phyloP scores from a whole-genome alignment of 805 yeast genomes.

The Ogataea ramenticola region DNA sequence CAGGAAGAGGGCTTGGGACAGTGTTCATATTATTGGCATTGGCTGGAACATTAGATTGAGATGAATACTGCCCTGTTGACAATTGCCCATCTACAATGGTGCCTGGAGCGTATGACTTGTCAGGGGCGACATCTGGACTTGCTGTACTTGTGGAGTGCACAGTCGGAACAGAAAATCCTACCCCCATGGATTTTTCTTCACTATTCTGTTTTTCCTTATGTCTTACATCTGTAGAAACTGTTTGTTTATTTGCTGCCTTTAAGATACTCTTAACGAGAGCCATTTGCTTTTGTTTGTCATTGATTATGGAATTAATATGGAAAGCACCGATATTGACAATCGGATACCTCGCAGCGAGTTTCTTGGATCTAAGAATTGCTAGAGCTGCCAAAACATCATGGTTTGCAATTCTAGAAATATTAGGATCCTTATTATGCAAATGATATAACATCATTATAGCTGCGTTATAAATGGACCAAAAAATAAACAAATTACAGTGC shows the following conservation, averaged over 20 bases:
- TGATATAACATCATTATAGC: conserved; percentile 62
- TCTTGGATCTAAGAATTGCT: conserved; percentile 20
- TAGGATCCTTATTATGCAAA: conserved; percentile 26
- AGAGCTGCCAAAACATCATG: conserved; percentile 32
- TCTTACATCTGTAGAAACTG: background rate
- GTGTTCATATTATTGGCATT: too few relatives aligned
- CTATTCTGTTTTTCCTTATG: background rate
- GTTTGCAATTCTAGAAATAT: conserved; percentile 32
- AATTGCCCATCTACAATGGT: too few relatives aligned
- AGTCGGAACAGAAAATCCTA: too few relatives aligned
- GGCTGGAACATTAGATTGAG: too few relatives aligned
- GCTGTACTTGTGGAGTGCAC: too few relatives aligned
- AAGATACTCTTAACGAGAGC: conserved; percentile 15
- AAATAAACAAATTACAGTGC: conserved; percentile 38
- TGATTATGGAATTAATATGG: conserved; percentile 35
- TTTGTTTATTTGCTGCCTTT: conserved; percentile 2
- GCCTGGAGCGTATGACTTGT: too few relatives aligned
- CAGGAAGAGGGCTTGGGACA: too few relatives aligned
- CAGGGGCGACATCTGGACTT: too few relatives aligned
- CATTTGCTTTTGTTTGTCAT: conserved; percentile 31
- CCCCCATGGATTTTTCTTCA: background rate
- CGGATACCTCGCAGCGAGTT: background rate
- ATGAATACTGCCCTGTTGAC: too few relatives aligned
- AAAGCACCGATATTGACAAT: conserved; percentile 12
- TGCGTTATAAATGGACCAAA: conserved; percentile 29